Base-by-base conservation (phyloP, 192 early-diverging fungal species). In the Entomortierella chlamydospora region DNA sequence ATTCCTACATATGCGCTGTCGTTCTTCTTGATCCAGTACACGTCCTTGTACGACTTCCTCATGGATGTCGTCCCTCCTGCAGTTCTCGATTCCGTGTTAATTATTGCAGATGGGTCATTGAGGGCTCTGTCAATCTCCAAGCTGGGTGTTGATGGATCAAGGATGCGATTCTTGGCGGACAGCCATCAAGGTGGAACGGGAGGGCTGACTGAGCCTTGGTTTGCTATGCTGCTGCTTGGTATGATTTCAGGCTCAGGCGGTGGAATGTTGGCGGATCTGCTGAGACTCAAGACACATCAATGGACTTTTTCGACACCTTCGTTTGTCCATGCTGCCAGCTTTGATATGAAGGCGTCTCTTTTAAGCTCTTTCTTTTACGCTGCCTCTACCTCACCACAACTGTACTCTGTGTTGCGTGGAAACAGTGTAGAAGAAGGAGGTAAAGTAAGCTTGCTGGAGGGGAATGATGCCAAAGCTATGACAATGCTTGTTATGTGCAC, bases 111-210 rank as follows among this genome's bases (percentile, higher is more conserved):
- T 22, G 62, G 68, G 3, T 79, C 76, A 17, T 52, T 79, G 4
- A 47, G 76, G 15, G 76, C 76, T 10, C 20, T 79, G 20, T 79
- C 76, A 0, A 79, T 79, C 43, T 45, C 76, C 0, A 79, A 79
- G 42, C 18, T 63, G 18, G 76, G 76, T 25, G 76, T 79, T 25
- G 76, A 79, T 45, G 76, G 76, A 13, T 79, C 76, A 20, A 57
- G 76, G 49, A 79, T 79, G 76, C 61, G 76, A 8, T 79, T 79
- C 59, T 68, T 68, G 15, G 76, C 76, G 4, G 76, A 79, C 31
- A 70, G 61, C 11, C 67, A 70, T 23, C 54, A 64, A n/a, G 43
- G 39, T 37, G 76, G 68, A 2, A 31, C 60, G 9, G 64, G 64
- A 29, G 50, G 39, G 8, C 17, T 50, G 2, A 54, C 25, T 7